Base-by-base conservation (phyloP, 805 yeast genomes). In the Wickerhamomyces sydowiorum region DNA sequence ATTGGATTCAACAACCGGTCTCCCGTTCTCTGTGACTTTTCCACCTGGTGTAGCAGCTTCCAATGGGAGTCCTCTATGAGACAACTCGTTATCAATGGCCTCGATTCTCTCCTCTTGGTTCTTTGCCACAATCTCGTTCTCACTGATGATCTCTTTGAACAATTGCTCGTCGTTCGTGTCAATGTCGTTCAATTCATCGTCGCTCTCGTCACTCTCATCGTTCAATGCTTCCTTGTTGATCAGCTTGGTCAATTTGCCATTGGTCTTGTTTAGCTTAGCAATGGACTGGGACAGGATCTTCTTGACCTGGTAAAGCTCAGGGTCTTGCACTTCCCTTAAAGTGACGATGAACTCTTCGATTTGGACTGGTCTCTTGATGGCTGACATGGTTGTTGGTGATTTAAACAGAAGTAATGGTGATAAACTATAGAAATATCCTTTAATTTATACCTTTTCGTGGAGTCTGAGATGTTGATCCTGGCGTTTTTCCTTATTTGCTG, bases 111-210 rank as follows among this genome's bases (percentile, higher is more conserved):
- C 64, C 10, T 56, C 44, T 53, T 80, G 82, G 52, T 75, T 80
- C 3, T 57, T 50, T 19, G 81, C 62, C n/a, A 81, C 84, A 3
- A 57, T 54, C 12, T 65, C 60, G 56, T 83, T 83, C 48, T 82
- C 90, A 8, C 54, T 51, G 15, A 80, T 67, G 9, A 81, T 70
- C n/a, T 76, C 82, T 6, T 51, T 56, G 59, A 74, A 82, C 14
- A 83, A 53, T 14, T 62, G 57, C n/a, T 65, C 53, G 52, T 82
- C 87, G 12, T 66, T 66, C 5, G 61, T 64, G 18, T 65, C 59
- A 10, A 60, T 53, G 19, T 54, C 56, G 13, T 40, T 48, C 12
- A 42, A 37, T 15, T 45, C 50, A 8, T 46, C 50, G 2, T 48
- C 43, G 22, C 47, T 52, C 5, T 53, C 60, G 10, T 50, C 51